Base-by-base conservation (phyloP, 768 basidiomycete species). In the Podaxis carcinomalis region DNA sequence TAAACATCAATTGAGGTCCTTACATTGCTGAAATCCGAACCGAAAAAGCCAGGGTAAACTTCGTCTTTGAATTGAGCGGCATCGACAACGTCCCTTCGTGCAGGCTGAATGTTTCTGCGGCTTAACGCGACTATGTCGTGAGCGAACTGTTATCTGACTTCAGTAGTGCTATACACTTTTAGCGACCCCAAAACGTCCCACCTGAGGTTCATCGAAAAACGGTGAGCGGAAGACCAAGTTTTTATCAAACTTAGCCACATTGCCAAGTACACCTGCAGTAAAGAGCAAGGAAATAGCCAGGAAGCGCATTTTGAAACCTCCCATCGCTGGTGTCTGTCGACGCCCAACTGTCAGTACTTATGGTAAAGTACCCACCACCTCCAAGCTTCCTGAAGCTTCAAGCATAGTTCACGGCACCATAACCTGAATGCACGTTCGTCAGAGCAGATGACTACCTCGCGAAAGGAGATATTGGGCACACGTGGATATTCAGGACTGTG, bases 1-100 rank as follows among this genome's bases (percentile, higher is more conserved):
- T 19, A 23, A 28, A 50, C n/a, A 44, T 19, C 47, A 32, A 16
- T 44, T 27, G 9, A 28, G 4, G 32, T 11, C 42, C 70, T 66
- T 58, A 82, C 82, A 66, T 80, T 81, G 61, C 75, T 76, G 66
- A 82, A 79, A 58, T 83, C 78, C 10, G 71, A 71, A 2, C 79
- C 79, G 53, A 79, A 80, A 65, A 80, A 83, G 5, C 78, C 77
- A 9, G 78, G 77, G 65, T 83, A 83, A 57, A 78, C 76, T 21
- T 77, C 72, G 64, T 83, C 80, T 16, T 67, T 69, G 66, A 82
- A 82, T 13, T 66, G 63, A 35, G 65, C 63, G 1, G 77, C 73
- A 51, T 73, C 72, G 2, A 67, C 71, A 3, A 66, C 68, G 61
- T 80, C 78, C 35, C 80, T 69, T 39, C 74, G 50, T 4, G 32